These are phyloP conservation scores for Lasiosphaeria hispida DNA, from an alignment of 495 filamentous ascomycete species.

Conservation along the genomic window DNA sequence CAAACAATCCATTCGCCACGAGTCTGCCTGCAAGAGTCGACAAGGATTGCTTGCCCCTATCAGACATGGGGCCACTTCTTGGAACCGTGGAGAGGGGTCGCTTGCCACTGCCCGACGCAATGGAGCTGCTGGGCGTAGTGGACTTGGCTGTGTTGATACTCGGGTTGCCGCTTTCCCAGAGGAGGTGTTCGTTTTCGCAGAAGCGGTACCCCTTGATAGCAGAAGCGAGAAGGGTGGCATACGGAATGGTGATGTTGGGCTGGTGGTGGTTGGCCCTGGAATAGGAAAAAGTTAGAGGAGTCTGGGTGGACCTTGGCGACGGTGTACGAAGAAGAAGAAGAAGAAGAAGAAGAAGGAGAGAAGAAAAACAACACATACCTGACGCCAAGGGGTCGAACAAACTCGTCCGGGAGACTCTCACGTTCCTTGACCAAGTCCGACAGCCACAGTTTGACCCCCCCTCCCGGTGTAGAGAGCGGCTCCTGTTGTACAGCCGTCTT, in stretches of 20 bases:
- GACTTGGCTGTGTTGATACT: too few species aligned
- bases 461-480: conserved; percentile 6
- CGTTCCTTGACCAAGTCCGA: conserved; percentile 9
- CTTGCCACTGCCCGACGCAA: too few species aligned
- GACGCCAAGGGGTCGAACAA: conserved; percentile 2
- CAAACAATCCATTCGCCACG: neutral
- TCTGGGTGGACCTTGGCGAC: too few species aligned
- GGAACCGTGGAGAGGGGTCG: too few species aligned
- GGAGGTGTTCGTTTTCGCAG: neutral
- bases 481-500: neutral
- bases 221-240: conserved; percentile 1
- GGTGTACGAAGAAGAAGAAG: too few species aligned
- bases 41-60: neutral
- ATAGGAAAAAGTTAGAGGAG: too few species aligned
- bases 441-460: conserved; percentile 6
- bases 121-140: too few species aligned
- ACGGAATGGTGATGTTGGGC: conserved; percentile 9
- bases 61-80: neutral
- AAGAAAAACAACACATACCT: conserved; percentile 8
- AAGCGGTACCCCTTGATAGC: neutral
- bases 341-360: too few species aligned
- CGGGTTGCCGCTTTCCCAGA: neutral
- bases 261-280: neutral
- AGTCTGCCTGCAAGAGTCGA: neutral
- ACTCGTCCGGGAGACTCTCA: conserved; percentile 5